A percentile compares a stretch with the other conserved stretches of the same genome.
Evolutionary conservation across 345 rosid genomes (phyloP).

Genomic region (Lumnitzera littorea): DNA sequence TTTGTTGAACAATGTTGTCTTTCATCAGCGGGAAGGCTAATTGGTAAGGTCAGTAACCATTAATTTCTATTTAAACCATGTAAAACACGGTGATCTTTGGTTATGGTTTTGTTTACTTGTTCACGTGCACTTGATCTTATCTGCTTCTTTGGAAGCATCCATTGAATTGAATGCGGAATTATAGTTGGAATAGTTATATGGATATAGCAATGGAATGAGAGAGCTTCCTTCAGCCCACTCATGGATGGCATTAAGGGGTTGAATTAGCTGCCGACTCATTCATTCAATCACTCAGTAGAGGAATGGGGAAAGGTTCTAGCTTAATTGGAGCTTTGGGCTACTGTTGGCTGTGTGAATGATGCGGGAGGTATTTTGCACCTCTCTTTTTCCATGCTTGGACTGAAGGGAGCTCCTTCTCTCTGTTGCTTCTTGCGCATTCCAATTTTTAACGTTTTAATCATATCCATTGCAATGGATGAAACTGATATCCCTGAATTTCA

Average conservation of each 20-base stretch:
- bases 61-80: no score
- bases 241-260: slow-evolving; percentile 47
- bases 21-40: no score
- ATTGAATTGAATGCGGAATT: no score
- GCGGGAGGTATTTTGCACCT: slow-evolving; percentile 81
- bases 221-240: slow-evolving; percentile 92
- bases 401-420: slow-evolving; percentile 96
- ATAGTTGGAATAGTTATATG: slow-evolving; percentile 14
- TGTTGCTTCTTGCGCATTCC: background rate
- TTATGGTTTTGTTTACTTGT: no score
- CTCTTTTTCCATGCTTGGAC: slow-evolving; percentile 88
- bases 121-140: no score
- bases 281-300: slow-evolving; percentile 60
- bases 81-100: no score
- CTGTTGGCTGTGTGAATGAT: slow-evolving; percentile 86
- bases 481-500: no score
- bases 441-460: no score
- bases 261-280: slow-evolving; percentile 94
- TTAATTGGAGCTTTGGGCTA: slow-evolving; percentile 14
- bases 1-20: no score
- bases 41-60: no score
- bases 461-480: no score
- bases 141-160: no score
- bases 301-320: background rate
- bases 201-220: slow-evolving; percentile 18